Evolutionary conservation across 352 stramenopile genomes (phyloP), one percentile per base, ranked within the genome.

Genomic region (Stramenopiles sp.): DNA sequence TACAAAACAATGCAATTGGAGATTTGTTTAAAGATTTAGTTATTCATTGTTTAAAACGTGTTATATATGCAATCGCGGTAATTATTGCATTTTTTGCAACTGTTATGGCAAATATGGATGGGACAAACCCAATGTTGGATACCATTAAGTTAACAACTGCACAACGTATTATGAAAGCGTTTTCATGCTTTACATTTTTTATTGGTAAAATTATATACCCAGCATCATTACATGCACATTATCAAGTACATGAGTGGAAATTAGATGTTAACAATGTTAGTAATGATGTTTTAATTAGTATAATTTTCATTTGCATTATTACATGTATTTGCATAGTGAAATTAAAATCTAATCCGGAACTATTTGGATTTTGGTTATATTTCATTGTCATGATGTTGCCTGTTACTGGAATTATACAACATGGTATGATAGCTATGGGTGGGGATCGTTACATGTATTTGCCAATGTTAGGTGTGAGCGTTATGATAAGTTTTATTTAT

Each of bases 391-490:
- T 90, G 82, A 13, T 89, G 6, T 74, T 92, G 7, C 88, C 87
- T 0, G 86, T 87, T 0, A 86, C 83, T 7, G 87, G 88, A 0
- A 80, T 92, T 38, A 83, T 92, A 29, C 88, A 91, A 79, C 88
- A 92, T 65, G 87, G 88, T 1, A 86, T 91, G 43, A 82, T 91
- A 73, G 80, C 85, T 0, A 83, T 83, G 76, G 80, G 82, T 7
- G 82, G 82, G 29, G 85, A 91, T 78, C 87, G 88, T 1, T 92
- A 92, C 77, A 83, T 85, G 6, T 92, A 92, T 80, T 84, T 90
- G 6, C 83, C 86, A 1, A 85, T 80, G 0, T 79, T 88, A 32
- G 79, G 86, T 6, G 29, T 85, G 7, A 84, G 89, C 7, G 84
- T 85, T 0, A 83, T 85, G 78, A 32, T 6, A 0, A 30, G 4